phyloP scores from a whole-genome alignment of 2,329 filamentous ascomycete genomes.

The Rutstroemia sydowiana region DNA sequence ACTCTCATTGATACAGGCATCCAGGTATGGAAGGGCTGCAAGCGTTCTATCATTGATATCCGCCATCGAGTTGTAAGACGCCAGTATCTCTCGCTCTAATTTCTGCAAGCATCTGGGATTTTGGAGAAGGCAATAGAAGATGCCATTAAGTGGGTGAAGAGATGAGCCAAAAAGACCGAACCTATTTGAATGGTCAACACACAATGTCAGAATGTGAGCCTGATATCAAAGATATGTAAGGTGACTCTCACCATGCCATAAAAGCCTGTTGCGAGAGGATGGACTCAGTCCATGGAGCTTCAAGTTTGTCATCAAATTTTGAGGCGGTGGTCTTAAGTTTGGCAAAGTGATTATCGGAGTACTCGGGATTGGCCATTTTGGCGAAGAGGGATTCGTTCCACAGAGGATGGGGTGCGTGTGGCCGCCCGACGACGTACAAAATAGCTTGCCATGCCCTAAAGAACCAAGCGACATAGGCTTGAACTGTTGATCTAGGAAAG shows the following conservation, averaged over 20 bases:
- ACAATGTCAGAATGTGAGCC: not conserved
- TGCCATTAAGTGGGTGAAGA: slow-evolving; percentile 8
- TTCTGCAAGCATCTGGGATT: slow-evolving; percentile 29
- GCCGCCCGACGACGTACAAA: not conserved
- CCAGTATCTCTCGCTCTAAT: slow-evolving; percentile 35
- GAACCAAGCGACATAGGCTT: not conserved
- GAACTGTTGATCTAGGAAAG: not conserved
- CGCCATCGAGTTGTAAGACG: slow-evolving; percentile 29
- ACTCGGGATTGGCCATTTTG: not conserved
- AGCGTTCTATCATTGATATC: slow-evolving; percentile 32
- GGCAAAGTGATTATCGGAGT: not conserved
- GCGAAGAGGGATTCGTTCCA: not conserved
- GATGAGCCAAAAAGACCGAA: not conserved
- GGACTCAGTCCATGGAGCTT: not conserved
- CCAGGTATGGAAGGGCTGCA: not conserved
- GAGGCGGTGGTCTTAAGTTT: not conserved
- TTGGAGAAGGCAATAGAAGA: slow-evolving; percentile 20
- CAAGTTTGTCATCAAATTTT: not conserved
- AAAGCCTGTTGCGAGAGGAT: not conserved
- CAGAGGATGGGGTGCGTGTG: not conserved
- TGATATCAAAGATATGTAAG: not conserved
- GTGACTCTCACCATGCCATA: not conserved
- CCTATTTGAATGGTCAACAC: not conserved
- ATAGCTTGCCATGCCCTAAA: not conserved
- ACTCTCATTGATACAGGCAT: slow-evolving; percentile 1